Conservation (phyloP, 495 filamentous ascomycete species). For the Daldinia decipiens region DNA sequence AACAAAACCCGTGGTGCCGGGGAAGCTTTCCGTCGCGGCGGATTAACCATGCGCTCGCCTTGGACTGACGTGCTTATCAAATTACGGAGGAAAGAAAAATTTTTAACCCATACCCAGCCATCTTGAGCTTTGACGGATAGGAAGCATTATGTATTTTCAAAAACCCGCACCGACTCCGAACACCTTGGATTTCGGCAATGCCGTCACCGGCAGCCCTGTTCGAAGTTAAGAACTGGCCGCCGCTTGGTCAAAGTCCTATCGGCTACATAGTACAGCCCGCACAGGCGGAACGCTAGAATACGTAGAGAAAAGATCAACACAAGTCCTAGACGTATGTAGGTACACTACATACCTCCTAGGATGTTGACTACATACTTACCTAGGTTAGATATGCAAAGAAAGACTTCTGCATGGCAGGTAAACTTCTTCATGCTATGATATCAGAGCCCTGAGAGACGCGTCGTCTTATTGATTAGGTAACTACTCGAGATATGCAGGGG, state of each 20-base stretch:
- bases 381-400: neutral
- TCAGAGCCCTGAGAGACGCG: neutral
- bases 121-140: slow-evolving; percentile 32
- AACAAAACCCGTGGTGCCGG: slow-evolving; percentile 34
- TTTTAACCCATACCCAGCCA: slow-evolving; percentile 29
- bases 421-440: neutral
- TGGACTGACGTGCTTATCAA: slow-evolving; percentile 32
- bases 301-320: slow-evolving; percentile 5
- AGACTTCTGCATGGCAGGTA: neutral
- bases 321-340: neutral
- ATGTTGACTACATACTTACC: neutral
- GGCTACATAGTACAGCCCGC: slow-evolving; percentile 8
- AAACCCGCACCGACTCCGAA: slow-evolving; percentile 28
- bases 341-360: neutral
- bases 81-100: slow-evolving; percentile 30
- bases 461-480: slow-evolving; percentile 1
- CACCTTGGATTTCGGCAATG: slow-evolving; percentile 30
- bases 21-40: slow-evolving; percentile 40
- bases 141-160: slow-evolving; percentile 22
- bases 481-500: slow-evolving; percentile 1
- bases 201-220: slow-evolving; percentile 25
- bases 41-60: slow-evolving; percentile 34
- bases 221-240: slow-evolving; percentile 23
- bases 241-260: slow-evolving; percentile 19
- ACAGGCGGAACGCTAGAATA: slow-evolving; percentile 6